Percentiles rank a stretch among this genome's conserved stretches.
These are phyloP conservation scores for Tetrapisispora phaffii DNA, from an alignment of 805 yeast species.

Conservation along the genomic window DNA sequence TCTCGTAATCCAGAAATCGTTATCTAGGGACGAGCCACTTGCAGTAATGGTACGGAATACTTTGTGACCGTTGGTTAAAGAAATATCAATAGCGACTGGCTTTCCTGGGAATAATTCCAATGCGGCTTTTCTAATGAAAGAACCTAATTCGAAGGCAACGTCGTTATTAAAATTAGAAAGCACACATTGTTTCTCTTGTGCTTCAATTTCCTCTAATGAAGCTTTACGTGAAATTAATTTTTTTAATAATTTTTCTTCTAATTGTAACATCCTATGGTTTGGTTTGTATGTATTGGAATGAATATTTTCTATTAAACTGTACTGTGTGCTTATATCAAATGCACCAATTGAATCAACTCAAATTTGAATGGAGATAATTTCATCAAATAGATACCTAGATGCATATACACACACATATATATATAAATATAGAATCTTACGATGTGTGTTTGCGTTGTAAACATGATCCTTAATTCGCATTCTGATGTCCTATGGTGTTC, in stretches of 20 bases:
- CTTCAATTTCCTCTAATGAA: conserved; percentile 11
- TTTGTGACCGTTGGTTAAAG: conserved; percentile 37
- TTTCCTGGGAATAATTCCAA: conserved; percentile 22
- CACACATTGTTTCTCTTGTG: conserved; percentile 6
- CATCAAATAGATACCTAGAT: too few species aligned
- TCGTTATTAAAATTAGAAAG: conserved; percentile 23
- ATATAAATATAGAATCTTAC: too few species aligned
- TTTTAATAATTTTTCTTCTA: conserved; percentile 5
- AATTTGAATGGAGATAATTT: too few species aligned
- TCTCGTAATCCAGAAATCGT: conserved; percentile 44
- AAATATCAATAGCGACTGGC: conserved; percentile 40
- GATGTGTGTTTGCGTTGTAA: too few species aligned
- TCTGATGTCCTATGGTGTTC: too few species aligned
- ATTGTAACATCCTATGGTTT: conserved; percentile 4
- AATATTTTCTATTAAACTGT: too few species aligned
- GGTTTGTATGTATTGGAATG: too few species aligned
- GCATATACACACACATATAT: too few species aligned
- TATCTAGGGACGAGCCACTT: conserved; percentile 36
- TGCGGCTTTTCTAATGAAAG: conserved; percentile 32
- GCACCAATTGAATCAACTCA: too few species aligned
- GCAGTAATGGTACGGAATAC: conserved; percentile 35
- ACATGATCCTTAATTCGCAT: too few species aligned
- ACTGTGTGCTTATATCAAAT: too few species aligned
- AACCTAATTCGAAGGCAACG: conserved; percentile 40
- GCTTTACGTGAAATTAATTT: conserved; percentile 3